A percentile compares a stretch with the other conserved stretches of the same genome.
Evolutionary conservation across 2,329 filamentous ascomycete genomes (phyloP).

Genomic region (Diaporthe ilicicola): DNA sequence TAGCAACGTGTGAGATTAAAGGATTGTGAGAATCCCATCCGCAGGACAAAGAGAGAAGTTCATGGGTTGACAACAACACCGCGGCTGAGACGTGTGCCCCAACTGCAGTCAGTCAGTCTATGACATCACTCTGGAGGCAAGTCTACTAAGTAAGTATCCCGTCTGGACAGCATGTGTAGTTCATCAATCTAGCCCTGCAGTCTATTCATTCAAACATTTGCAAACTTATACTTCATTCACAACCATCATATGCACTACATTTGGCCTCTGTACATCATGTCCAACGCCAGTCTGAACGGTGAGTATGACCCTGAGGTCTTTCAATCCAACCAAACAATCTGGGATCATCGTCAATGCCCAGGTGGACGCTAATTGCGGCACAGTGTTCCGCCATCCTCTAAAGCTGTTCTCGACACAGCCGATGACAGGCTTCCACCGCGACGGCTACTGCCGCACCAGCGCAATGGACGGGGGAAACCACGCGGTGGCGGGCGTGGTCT

Average conservation of each 20-base stretch:
- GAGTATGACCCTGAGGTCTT: not conserved
- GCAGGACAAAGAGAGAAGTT: not conserved
- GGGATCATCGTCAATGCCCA: too few species aligned
- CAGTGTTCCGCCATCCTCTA: conserved; percentile 67
- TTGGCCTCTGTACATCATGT: conserved; percentile 21
- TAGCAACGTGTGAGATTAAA: too few species aligned
- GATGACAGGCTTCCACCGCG: conserved; percentile 68
- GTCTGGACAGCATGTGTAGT: not conserved
- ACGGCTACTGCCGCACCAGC: conserved; percentile 66
- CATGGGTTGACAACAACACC: not conserved
- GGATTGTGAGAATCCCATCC: too few species aligned
- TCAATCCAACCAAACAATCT: too few species aligned
- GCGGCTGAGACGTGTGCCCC: not conserved
- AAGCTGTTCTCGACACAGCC: conserved; percentile 64
- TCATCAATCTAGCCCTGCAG: not conserved
- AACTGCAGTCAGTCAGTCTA: not conserved
- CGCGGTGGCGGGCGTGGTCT: conserved; percentile 64
- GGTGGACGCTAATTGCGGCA: not conserved
- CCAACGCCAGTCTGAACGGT: conserved; percentile 22
- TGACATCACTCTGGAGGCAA: not conserved
- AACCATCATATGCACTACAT: not conserved
- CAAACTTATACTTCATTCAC: not conserved
- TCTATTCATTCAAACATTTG: too few species aligned
- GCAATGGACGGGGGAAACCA: conserved; percentile 66
- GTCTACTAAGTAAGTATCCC: too few species aligned